Evolutionary conservation across 805 yeast species (phyloP).

Genomic region (Pichia eremophila): DNA sequence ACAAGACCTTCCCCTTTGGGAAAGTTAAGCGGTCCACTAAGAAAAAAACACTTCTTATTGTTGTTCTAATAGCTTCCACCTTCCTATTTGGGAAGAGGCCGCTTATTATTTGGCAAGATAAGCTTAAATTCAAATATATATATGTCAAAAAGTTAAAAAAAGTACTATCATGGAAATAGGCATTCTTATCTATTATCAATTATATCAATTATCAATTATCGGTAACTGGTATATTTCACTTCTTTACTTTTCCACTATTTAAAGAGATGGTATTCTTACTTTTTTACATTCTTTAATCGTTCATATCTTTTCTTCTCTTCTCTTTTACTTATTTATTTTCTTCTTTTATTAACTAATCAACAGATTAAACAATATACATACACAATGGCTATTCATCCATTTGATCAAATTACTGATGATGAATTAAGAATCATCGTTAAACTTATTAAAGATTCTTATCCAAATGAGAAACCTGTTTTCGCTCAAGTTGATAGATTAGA

Average conservation of each 20-base stretch:
- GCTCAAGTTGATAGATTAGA: constrained; percentile 60
- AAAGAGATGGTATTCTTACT: too few relatives aligned
- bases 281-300: too few relatives aligned
- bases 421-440: constrained; percentile 51
- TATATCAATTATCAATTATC: too few relatives aligned
- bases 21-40: not conserved
- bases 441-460: constrained; percentile 49
- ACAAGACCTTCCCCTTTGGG: not conserved
- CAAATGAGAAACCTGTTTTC: constrained; percentile 51
- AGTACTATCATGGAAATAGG: too few relatives aligned
- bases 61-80: not conserved
- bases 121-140: too few relatives aligned
- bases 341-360: not conserved
- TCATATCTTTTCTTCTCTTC: too few relatives aligned
- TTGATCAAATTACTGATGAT: constrained; percentile 34
- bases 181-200: too few relatives aligned
- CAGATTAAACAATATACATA: not conserved
- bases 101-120: too few relatives aligned
- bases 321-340: not conserved
- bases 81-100: not conserved
- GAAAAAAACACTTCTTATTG: too few relatives aligned
- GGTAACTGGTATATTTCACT: too few relatives aligned
- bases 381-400: constrained; percentile 23
- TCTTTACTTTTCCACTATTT: too few relatives aligned
- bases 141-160: too few relatives aligned